Evolutionary conservation across 768 basidiomycete genomes (phyloP), one percentile per base, ranked within the genome.

Genomic region (Ramaria rubella): DNA sequence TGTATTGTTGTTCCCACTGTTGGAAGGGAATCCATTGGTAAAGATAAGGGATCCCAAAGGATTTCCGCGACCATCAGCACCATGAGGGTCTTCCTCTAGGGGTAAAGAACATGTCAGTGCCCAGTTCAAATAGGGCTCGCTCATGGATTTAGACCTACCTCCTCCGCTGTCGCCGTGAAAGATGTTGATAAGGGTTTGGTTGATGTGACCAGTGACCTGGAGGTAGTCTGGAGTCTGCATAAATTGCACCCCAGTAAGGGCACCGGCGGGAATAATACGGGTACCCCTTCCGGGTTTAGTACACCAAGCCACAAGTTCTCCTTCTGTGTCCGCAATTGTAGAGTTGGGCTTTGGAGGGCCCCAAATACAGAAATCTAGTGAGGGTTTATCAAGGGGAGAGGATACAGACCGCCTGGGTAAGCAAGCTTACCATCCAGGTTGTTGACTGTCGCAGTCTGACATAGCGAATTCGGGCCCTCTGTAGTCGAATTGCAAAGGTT

Each of bases 281-380:
- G 86, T 82, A 2, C 90, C 90, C 52, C 78, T 80, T 5, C 80
- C 80, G 1, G 76, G 75, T 65, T 85, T 81, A n/a, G 82, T 81
- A 72, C 88, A 93, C 78, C 81, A 93, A 1, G 87, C 81, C 8
- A 92, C 85, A 63, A 81, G 82, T 65, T 81, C 73, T 40, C 78
- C 82, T 65, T 93, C 90, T 2, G 78, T 78, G 58, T 86, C 76
- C 31, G 77, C 84, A 44, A 92, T 82, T n/a, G 71, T 68, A 15
- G 77, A 73, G 66, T 80, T 73, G 3, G 77, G 72, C 21, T 70
- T 68, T 1, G 74, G 61, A 0, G 84, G 79, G 30, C 75, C 82
- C 57, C 57, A 58, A 24, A 58, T 59, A 38, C 59, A 59, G 29
- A 49, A 57, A 52, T 55, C 46, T 48, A 17, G 5, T 36, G 7